phyloP scores from a whole-genome alignment of 495 filamentous ascomycete genomes.

The Umbilicaria muhlenbergii region DNA sequence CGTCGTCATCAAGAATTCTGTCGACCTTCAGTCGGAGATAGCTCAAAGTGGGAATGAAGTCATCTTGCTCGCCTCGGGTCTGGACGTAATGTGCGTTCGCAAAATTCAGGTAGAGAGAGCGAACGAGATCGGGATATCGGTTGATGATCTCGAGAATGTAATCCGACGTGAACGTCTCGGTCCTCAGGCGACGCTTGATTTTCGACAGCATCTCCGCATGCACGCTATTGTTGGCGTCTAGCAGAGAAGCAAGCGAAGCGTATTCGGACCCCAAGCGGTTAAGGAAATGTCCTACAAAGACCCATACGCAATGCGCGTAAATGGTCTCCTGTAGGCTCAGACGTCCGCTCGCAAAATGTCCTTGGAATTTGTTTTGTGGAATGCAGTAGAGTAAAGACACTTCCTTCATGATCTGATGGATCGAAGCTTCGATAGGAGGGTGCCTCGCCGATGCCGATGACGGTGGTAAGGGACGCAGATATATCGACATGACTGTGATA shows the following conservation, averaged over 20 bases:
- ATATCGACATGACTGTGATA: conserved; percentile 89
- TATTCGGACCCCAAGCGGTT: conserved; percentile 92
- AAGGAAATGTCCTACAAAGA: conserved; percentile 93
- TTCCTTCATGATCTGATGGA: conserved; percentile 99
- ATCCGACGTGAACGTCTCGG: conserved; percentile 93
- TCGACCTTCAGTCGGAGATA: conserved; percentile 58
- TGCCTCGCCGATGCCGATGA: conserved; percentile 34
- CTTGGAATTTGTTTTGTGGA: conserved; percentile 88
- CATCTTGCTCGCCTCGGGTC: conserved; percentile 58
- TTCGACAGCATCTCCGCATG: conserved; percentile 88
- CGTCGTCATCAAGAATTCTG: conserved; percentile 58
- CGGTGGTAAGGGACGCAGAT: conserved; percentile 55
- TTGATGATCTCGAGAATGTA: conserved; percentile 96
- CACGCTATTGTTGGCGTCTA: conserved; percentile 64
- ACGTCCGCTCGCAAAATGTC: conserved; percentile 71
- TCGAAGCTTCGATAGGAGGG: conserved; percentile 79
- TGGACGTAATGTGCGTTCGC: conserved; percentile 82
- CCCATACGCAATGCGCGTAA: conserved; percentile 93
- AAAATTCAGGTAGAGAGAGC: conserved; percentile 80
- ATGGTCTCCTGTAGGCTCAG: conserved; percentile 93
- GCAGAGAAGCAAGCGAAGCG: conserved; percentile 61
- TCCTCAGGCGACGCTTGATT: conserved; percentile 87
- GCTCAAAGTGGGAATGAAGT: conserved; percentile 68
- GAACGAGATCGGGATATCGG: conserved; percentile 75
- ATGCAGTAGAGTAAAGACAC: conserved; percentile 94